Evolutionary conservation across 176 grass and related monocot species (phyloP).

Genomic region (Stipa capillata): DNA sequence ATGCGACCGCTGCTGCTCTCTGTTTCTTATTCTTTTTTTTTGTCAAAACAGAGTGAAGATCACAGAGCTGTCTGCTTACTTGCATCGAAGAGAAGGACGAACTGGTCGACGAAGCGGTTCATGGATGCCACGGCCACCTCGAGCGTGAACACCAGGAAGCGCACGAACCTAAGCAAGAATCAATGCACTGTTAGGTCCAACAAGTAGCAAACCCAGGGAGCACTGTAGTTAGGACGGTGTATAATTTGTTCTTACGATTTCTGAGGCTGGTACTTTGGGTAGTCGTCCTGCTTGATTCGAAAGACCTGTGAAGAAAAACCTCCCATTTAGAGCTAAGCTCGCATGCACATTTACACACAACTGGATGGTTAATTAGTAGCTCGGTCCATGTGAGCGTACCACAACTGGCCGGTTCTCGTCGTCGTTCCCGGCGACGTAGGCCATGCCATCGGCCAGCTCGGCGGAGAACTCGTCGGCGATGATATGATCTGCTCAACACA

Average conservation of each 20-base stretch:
- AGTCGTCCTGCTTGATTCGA: slow-evolving; percentile 90
- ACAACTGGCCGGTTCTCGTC: slow-evolving; percentile 85
- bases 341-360: no score
- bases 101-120: slow-evolving; percentile 91
- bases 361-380: not conserved
- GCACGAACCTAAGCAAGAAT: slow-evolving; percentile 56
- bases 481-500: slow-evolving; percentile 54
- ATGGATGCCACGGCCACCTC: slow-evolving; percentile 87
- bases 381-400: slow-evolving; percentile 22
- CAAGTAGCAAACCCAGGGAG: not conserved
- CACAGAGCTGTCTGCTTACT: slow-evolving; percentile 37
- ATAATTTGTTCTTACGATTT: slow-evolving; percentile 61
- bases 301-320: slow-evolving; percentile 43
- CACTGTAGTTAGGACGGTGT: not conserved
- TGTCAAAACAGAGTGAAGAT: not conserved
- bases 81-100: slow-evolving; percentile 90
- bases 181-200: not conserved
- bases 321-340: not conserved
- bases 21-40: not conserved
- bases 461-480: slow-evolving; percentile 94
- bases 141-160: slow-evolving; percentile 88
- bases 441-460: slow-evolving; percentile 78
- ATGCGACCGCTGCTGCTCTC: not conserved
- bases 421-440: slow-evolving; percentile 90
- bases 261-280: slow-evolving; percentile 79